Evolutionary conservation across 345 rosid genomes (phyloP).

Genomic region (Reutealis trisperma): DNA sequence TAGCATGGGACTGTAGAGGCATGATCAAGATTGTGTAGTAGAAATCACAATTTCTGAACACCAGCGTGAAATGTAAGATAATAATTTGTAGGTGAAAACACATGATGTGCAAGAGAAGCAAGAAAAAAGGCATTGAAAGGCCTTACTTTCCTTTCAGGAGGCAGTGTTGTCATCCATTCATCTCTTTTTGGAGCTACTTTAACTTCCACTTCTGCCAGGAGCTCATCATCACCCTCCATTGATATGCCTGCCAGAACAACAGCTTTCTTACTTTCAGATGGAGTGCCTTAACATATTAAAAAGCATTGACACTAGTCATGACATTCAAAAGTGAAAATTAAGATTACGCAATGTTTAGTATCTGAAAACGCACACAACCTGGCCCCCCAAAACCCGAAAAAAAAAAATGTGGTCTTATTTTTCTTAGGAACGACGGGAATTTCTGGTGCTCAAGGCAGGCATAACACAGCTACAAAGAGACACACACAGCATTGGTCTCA

Average conservation of each 20-base stretch:
- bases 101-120: not conserved
- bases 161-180: constrained; percentile 98
- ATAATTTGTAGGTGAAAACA: not conserved
- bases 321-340: too few species aligned
- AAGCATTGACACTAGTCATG: not conserved
- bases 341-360: too few species aligned
- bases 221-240: constrained; percentile 96
- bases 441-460: too few species aligned
- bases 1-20: not conserved
- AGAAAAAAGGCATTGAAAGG: constrained; percentile 2
- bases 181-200: constrained; percentile 72
- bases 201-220: constrained; percentile 66
- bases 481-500: too few species aligned
- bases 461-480: too few species aligned
- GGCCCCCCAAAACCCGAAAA: too few species aligned
- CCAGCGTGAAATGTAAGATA: not conserved
- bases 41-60: not conserved
- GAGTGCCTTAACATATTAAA: not conserved
- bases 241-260: constrained; percentile 62
- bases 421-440: too few species aligned
- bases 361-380: too few species aligned
- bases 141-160: constrained; percentile 88
- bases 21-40: not conserved
- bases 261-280: constrained; percentile 14
- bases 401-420: too few species aligned